Evolutionary conservation across 306 rosid genomes (phyloP), one percentile per base, ranked within the genome.

Genomic region (Malus sieversii): DNA sequence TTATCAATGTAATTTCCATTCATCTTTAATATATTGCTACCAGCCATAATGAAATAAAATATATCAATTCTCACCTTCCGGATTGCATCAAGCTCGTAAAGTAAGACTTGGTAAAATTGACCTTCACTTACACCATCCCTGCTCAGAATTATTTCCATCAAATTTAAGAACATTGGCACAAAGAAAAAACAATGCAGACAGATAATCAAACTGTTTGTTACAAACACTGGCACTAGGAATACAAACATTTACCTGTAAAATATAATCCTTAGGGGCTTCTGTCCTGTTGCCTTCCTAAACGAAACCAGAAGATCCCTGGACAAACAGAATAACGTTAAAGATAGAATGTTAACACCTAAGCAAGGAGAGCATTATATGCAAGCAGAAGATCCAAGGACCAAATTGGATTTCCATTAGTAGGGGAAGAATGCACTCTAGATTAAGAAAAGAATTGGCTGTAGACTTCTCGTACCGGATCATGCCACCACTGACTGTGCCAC

Each of bases 91-190:
- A 93, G 79, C 87, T 93, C 98, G 51, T 86, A 90, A 63, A 93
- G 98, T 45, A 93, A 81, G 65, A 93, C 97, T 84, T 93, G 98
- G 80, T 93, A 93, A 83, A 93, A 90, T 55, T 93, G 98, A 60
- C 98, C 98, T 85, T 93, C 98, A 58, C 98, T 93, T 19, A 93
- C 98, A 40, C 98, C 98, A 18, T 93, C 98, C 91, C 98, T 93
- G 85, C 71, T 65, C 80, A 68, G 77, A 81, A 79, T 30, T n/a
- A 68, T 20, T 58, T 52, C 46, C 59, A 33, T 53, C 45, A 45
- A 78, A 51, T 29, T 57, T 10, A 27, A 70, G 58, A 58, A 35
- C 55, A 32, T 45, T 45, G 22, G 18, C 1, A 30, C n/a, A 70
- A n/a, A 51, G 42, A 44, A 8, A 22, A 72, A 30, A 23, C 48